phyloP scores from a whole-genome alignment of 106 monocot species.

The Dendrobium catenatum region DNA sequence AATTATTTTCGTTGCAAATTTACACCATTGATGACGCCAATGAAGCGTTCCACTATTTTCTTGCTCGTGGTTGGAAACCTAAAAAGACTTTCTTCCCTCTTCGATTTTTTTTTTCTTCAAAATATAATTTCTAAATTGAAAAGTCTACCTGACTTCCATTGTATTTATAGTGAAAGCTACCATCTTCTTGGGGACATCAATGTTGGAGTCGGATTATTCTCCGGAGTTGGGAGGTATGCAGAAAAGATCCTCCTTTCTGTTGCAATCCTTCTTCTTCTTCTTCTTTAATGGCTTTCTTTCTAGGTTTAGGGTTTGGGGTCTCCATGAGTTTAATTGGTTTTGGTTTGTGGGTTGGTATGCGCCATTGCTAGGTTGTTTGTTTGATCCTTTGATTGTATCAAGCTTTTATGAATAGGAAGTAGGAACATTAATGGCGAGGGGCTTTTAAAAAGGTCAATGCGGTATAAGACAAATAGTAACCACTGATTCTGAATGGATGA shows the following conservation, averaged over 20 bases:
- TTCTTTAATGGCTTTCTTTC: background rate
- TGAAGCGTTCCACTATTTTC: background rate
- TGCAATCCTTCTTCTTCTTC: background rate
- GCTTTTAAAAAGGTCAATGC: too few relatives aligned
- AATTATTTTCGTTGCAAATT: background rate
- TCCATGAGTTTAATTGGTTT: too few relatives aligned
- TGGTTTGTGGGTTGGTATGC: too few relatives aligned
- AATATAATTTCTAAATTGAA: background rate
- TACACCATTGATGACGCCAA: conserved; percentile 2
- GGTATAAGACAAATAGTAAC: too few relatives aligned
- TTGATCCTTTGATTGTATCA: too few relatives aligned
- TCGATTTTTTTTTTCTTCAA: background rate
- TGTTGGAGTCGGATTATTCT: too few relatives aligned
- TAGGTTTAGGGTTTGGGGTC: background rate
- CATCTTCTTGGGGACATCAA: background rate
- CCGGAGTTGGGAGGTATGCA: background rate
- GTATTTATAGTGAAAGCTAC: background rate
- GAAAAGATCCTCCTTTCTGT: background rate
- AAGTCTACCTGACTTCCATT: background rate
- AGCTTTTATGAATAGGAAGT: too few relatives aligned
- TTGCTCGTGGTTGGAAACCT: too few relatives aligned
- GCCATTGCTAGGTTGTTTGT: too few relatives aligned
- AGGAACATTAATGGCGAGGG: too few relatives aligned
- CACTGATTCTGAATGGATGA: too few relatives aligned
- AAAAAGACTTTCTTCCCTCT: background rate